phyloP scores from a whole-genome alignment of 1,139 yeast species.

The Blastobotrys petasosporus region DNA sequence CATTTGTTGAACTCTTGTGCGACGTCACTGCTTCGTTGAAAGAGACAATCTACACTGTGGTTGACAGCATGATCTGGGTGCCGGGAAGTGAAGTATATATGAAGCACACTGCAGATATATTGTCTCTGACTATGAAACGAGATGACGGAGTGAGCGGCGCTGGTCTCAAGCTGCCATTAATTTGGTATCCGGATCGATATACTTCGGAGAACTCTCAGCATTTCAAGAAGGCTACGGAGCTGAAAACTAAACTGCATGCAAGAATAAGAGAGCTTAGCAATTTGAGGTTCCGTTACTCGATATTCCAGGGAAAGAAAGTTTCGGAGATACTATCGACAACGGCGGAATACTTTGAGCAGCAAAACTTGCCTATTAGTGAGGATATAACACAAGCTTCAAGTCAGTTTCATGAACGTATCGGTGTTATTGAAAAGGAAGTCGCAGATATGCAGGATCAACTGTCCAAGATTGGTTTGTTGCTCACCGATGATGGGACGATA shows the following conservation, averaged over 20 bases:
- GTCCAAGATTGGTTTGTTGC: constrained; percentile 3
- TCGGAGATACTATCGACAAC: constrained; percentile 30
- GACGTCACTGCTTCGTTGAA: constrained; percentile 24
- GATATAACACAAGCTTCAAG: constrained; percentile 17
- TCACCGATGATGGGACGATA: constrained; percentile 6
- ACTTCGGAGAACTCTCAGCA: constrained; percentile 28
- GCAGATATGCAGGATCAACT: constrained; percentile 17
- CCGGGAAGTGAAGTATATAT: constrained; percentile 27
- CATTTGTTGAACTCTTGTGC: constrained; percentile 22
- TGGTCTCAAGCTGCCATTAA: constrained; percentile 35
- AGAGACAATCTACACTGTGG: constrained; percentile 23
- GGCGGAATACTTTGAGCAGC: constrained; percentile 21
- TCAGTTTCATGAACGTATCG: constrained; percentile 11
- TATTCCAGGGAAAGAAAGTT: constrained; percentile 34
- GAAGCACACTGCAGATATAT: constrained; percentile 34
- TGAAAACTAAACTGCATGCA: constrained; percentile 22
- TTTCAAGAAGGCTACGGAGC: constrained; percentile 19
- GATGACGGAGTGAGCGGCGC: constrained; percentile 30
- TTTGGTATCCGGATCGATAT: constrained; percentile 45
- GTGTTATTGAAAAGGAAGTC: constrained; percentile 15
- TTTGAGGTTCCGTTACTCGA: constrained; percentile 18
- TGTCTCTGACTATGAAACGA: constrained; percentile 38
- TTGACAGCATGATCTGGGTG: constrained; percentile 28
- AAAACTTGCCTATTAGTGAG: constrained; percentile 14
- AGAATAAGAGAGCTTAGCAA: constrained; percentile 22